Evolutionary conservation across 202 grass and related monocot species (phyloP).

Genomic region (Bolboschoenoplectus hybrid): DNA sequence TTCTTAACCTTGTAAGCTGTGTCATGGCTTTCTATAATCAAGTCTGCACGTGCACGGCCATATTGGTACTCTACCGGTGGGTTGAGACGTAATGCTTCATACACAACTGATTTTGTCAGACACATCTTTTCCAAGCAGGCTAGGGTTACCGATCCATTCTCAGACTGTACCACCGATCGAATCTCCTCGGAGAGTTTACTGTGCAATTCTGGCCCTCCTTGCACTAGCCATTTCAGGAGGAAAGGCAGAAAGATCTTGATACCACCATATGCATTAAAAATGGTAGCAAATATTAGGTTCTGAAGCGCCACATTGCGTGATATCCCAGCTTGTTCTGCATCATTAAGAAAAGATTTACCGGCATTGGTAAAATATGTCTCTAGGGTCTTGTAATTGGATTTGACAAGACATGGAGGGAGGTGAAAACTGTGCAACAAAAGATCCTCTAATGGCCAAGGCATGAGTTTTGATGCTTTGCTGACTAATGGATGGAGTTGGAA

Average conservation of each 20-base stretch:
- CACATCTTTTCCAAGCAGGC: conserved; percentile 69
- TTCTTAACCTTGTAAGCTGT: conserved; percentile 58
- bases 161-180: conserved; percentile 46
- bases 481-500: conserved; percentile 67
- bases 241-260: conserved; percentile 66
- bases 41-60: conserved; percentile 64
- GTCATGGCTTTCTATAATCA: conserved; percentile 73
- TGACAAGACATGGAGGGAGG: conserved; percentile 57
- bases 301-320: conserved; percentile 65
- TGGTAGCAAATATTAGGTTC: conserved; percentile 78
- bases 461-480: conserved; percentile 43
- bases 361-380: conserved; percentile 55
- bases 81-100: conserved; percentile 75
- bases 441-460: conserved; percentile 78
- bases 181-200: conserved; percentile 51
- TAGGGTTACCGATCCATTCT: conserved; percentile 59
- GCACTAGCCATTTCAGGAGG: conserved; percentile 48
- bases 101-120: conserved; percentile 79
- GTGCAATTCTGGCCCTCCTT: conserved; percentile 51
- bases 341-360: conserved; percentile 44
- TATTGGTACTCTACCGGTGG: conserved; percentile 97
- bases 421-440: conserved; percentile 72
- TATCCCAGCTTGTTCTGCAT: conserved; percentile 57
- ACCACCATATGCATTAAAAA: conserved; percentile 86
- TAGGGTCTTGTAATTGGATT: conserved; percentile 65